Evolutionary conservation across 306 rosid genomes (phyloP).

Genomic region (Senna siamea): DNA sequence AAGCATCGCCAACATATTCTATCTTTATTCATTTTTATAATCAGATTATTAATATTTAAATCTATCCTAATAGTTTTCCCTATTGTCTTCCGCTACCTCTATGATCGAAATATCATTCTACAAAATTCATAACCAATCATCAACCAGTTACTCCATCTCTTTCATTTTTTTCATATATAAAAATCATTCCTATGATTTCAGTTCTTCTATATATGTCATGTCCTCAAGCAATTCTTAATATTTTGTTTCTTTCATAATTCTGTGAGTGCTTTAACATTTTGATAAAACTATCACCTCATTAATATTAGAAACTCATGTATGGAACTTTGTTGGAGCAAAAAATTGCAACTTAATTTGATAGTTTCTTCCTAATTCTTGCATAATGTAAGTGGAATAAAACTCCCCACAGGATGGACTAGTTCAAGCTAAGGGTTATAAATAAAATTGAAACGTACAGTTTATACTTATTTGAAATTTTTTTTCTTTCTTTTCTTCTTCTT

Average conservation of each 20-base stretch:
- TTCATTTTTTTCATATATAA: background rate
- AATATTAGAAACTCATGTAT: background rate
- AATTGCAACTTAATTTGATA: background rate
- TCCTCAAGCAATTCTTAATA: background rate
- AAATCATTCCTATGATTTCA: background rate
- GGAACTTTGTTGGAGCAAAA: background rate
- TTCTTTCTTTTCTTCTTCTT: too few relatives aligned
- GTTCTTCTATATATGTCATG: background rate
- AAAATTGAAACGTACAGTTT: constrained; percentile 26
- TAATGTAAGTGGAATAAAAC: background rate
- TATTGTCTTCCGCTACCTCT: too few relatives aligned
- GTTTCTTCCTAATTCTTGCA: background rate
- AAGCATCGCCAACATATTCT: too few relatives aligned
- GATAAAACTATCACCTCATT: background rate
- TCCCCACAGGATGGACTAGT: background rate
- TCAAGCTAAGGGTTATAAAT: constrained; percentile 3
- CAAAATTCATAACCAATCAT: constrained; percentile 1
- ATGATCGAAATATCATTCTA: background rate
- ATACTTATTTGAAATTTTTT: background rate
- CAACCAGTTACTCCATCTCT: background rate
- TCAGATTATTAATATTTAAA: too few relatives aligned
- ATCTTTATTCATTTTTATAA: too few relatives aligned
- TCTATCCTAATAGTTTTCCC: too few relatives aligned
- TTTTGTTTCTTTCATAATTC: background rate
- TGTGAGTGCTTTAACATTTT: background rate